A percentile compares a stretch with the other conserved stretches of the same genome.
These are phyloP conservation scores for Tuber brumale DNA, from an alignment of 495 filamentous ascomycete species.

Conservation along the genomic window DNA sequence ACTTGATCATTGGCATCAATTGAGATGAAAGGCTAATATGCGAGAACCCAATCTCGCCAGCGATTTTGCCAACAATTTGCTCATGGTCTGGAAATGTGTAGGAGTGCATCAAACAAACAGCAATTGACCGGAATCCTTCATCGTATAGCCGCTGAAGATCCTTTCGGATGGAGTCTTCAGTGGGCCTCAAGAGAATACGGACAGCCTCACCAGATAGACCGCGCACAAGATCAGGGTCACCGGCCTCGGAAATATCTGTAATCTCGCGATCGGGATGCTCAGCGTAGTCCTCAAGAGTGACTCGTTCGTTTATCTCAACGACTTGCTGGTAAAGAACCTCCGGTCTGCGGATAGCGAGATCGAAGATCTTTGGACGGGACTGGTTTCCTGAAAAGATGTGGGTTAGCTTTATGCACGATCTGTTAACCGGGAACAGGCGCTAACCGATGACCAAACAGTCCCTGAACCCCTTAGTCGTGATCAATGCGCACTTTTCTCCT, in stretches of 20 bases:
- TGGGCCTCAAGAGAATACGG: slow-evolving; percentile 57
- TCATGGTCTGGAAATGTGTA: slow-evolving; percentile 78
- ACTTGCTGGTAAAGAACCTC: slow-evolving; percentile 71
- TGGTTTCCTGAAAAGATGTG: slow-evolving; percentile 52
- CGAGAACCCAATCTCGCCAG: slow-evolving; percentile 64
- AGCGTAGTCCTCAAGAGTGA: slow-evolving; percentile 83
- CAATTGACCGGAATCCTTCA: slow-evolving; percentile 60
- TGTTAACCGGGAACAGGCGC: not conserved
- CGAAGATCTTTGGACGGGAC: slow-evolving; percentile 74
- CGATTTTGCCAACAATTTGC: slow-evolving; percentile 59
- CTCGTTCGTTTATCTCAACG: slow-evolving; percentile 72
- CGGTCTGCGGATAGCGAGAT: slow-evolving; percentile 70
- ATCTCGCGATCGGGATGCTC: slow-evolving; percentile 66
- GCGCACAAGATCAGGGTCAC: slow-evolving; percentile 53
- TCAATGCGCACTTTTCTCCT: slow-evolving; percentile 81
- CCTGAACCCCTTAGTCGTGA: slow-evolving; percentile 88
- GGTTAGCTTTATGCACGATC: not conserved
- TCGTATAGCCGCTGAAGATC: slow-evolving; percentile 57
- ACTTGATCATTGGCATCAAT: slow-evolving; percentile 92
- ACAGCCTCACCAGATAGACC: slow-evolving; percentile 66
- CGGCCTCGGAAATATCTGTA: slow-evolving; percentile 46
- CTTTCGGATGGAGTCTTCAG: slow-evolving; percentile 48
- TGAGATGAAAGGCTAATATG: slow-evolving; percentile 69
- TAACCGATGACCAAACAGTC: slow-evolving; percentile 78
- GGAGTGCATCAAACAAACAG: slow-evolving; percentile 72